Percentiles rank a stretch among this genome's conserved stretches.
Evolutionary conservation across 2,329 filamentous ascomycete species (phyloP).

Genomic region (Amylocarpus encephaloides): DNA sequence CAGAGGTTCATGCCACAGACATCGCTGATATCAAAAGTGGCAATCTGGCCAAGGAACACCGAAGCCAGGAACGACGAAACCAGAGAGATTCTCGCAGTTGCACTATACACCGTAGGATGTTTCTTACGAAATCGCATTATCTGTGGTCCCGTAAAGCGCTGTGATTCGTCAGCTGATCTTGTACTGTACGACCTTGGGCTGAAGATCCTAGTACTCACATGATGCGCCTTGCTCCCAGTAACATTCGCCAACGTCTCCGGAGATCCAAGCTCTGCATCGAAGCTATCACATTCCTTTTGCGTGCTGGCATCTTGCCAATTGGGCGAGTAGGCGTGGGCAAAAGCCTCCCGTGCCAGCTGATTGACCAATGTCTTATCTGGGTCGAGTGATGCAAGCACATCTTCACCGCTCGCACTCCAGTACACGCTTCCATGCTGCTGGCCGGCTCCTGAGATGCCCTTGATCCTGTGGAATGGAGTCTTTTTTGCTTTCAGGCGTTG

Average conservation of each 20-base stretch:
- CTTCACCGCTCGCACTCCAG: slow-evolving; percentile 69
- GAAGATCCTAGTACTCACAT: slow-evolving; percentile 52
- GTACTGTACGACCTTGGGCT: not conserved
- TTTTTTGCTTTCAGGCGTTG: slow-evolving; percentile 61
- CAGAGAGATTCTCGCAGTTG: slow-evolving; percentile 79
- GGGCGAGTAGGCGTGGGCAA: slow-evolving; percentile 81
- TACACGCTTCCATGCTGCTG: slow-evolving; percentile 98
- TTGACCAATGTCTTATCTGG: slow-evolving; percentile 56
- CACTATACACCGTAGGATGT: slow-evolving; percentile 72
- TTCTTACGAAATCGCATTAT: slow-evolving; percentile 82
- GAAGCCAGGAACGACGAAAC: slow-evolving; percentile 95
- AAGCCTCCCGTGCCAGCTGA: slow-evolving; percentile 60
- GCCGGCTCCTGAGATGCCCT: slow-evolving; percentile 81
- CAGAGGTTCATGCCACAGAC: slow-evolving; percentile 96
- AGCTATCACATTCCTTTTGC: slow-evolving; percentile 82
- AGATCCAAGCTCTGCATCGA: slow-evolving; percentile 66
- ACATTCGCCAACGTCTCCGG: slow-evolving; percentile 64
- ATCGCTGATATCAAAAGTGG: slow-evolving; percentile 88
- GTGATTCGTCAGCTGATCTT: slow-evolving; percentile 13
- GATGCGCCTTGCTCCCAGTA: slow-evolving; percentile 91
- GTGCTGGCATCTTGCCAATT: slow-evolving; percentile 99
- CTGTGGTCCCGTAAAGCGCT: slow-evolving; percentile 96
- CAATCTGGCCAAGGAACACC: slow-evolving; percentile 75
- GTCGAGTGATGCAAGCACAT: slow-evolving; percentile 55
- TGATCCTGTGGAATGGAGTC: slow-evolving; percentile 67